Conservation (phyloP, 1,284 basidiomycete species). For the Xerocomus minutiporus region DNA sequence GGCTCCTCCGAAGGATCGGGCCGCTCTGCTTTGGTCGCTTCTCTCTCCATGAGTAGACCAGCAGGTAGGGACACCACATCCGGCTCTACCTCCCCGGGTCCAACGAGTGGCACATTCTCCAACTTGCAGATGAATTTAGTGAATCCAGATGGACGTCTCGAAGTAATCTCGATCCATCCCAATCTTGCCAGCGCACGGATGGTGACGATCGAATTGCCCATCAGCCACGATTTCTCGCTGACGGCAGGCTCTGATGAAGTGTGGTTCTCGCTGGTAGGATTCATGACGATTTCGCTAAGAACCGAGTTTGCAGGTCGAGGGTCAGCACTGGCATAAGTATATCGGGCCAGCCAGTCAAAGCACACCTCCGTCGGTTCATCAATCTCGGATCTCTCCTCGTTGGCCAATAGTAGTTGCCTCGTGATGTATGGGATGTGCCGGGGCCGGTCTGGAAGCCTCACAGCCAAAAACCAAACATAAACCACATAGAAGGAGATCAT, state of each 20-base stretch:
- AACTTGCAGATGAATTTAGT: constrained; percentile 84
- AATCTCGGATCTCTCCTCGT: constrained; percentile 69
- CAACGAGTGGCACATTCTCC: constrained; percentile 86
- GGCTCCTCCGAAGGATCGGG: constrained; percentile 17
- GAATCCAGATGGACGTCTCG: constrained; percentile 86
- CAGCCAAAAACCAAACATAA: constrained; percentile 92
- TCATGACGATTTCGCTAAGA: constrained; percentile 71
- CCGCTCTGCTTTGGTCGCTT: constrained; percentile 34
- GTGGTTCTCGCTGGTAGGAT: constrained; percentile 35
- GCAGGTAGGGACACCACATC: constrained; percentile 72
- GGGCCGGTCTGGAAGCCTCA: constrained; percentile 82
- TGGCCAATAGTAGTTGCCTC: constrained; percentile 82
- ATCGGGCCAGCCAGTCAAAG: constrained; percentile 96
- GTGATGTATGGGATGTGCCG: constrained; percentile 86
- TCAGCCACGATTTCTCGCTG: constrained; percentile 78
- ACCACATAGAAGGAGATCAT: constrained; percentile 92
- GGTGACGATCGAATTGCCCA: constrained; percentile 85
- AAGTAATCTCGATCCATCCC: constrained; percentile 89
- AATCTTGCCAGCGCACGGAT: constrained; percentile 69
- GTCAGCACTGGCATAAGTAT: constrained; percentile 92
- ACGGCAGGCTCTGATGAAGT: constrained; percentile 39
- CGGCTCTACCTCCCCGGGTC: constrained; percentile 76
- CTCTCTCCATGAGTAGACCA: constrained; percentile 68
- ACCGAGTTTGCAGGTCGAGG: constrained; percentile 83
- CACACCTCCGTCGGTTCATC: constrained; percentile 95